Evolutionary conservation across 2,329 filamentous ascomycete genomes (phyloP).

Genomic region (Grosmannia huntii): DNA sequence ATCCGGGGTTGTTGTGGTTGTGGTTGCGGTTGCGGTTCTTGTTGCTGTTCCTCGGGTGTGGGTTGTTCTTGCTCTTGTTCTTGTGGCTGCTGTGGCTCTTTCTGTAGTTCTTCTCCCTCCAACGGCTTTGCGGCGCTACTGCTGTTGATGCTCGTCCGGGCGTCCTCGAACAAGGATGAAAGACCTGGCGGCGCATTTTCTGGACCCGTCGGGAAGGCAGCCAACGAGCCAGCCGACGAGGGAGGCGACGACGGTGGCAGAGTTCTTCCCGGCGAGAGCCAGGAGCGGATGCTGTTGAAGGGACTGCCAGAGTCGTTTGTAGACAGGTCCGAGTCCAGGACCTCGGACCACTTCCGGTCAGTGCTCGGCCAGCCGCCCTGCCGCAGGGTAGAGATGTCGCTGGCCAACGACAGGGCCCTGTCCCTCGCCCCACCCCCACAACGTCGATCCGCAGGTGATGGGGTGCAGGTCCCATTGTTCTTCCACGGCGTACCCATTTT

Average conservation of each 20-base stretch:
- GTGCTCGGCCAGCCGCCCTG: slow-evolving; percentile 4
- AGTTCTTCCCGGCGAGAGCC: slow-evolving; percentile 8
- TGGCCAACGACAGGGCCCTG: slow-evolving; percentile 8
- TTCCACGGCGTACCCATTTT: slow-evolving; percentile 10
- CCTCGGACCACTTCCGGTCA: slow-evolving; percentile 4
- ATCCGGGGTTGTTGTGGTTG: slow-evolving; percentile 21
- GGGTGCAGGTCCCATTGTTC: slow-evolving; percentile 1
- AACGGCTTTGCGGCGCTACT: not conserved
- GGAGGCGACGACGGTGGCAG: slow-evolving; percentile 6
- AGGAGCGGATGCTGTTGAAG: slow-evolving; percentile 13
- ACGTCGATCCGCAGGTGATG: not conserved
- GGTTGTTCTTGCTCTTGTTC: not conserved
- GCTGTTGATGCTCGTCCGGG: not conserved
- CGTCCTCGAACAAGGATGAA: slow-evolving; percentile 10
- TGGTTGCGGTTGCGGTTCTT: not conserved
- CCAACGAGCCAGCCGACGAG: slow-evolving; percentile 6
- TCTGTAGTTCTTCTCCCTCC: not conserved
- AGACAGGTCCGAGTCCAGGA: slow-evolving; percentile 8
- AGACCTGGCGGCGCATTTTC: not conserved
- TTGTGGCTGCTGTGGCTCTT: not conserved
- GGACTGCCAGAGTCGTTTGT: slow-evolving; percentile 10
- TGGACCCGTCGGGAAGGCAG: not conserved
- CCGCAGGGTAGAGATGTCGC: slow-evolving; percentile 4
- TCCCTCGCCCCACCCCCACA: slow-evolving; percentile 2
- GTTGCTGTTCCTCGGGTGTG: too few relatives aligned